Base-by-base conservation (phyloP, 805 yeast genomes). In the Yarrowia sp. region DNA sequence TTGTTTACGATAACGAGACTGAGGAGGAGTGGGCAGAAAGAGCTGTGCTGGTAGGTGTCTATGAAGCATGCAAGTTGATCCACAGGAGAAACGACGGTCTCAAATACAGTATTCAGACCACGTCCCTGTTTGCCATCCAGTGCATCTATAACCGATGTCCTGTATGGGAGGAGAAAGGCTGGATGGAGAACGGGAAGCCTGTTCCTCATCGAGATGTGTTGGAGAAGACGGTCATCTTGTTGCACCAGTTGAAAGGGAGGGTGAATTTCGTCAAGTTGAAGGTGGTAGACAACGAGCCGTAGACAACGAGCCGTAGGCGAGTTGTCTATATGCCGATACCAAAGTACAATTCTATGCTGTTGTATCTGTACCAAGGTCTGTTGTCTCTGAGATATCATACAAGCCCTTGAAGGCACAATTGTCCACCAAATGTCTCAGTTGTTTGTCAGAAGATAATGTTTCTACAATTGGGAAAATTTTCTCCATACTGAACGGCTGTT, bases 11-110 rank as follows among this genome's bases (percentile, higher is more conserved):
- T 11, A 2, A 12, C 12, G 12, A 14, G 7, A 46, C 55, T 12
- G 14, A n/a, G n/a, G 43, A 36, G 43, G 58, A 36, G 16, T 3
- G 16, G 35, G 36, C 22, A 35, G 9, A 16, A 8, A n/a, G 46
- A 5, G 61, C 61, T 1, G 46, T 22, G 4, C 35, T 53, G 35
- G 36, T 38, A 10, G 59, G 26, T 7, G 19, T 55, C 14, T 26
- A 55, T n/a, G 61, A 55, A 22, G 19, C 32, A 0, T 40, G 46
- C 61, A 55, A 40, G 61, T 12, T 55, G 36, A 55, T 55, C 12
- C 36, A 26, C 19, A 16, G 16, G 9, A 35, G 61, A 5, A 40
- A 55, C 12, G 61, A 55, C 9, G 46, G 61, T 3, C 61, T 55
- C 46, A 55, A 55, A 36, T 55, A 55, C 36, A 16, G 22, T 19